Percentiles rank a stretch among this genome's conserved stretches.
Conservation (phyloP, 2,329 filamentous ascomycete genomes). For the Cryphonectria radicalis region DNA sequence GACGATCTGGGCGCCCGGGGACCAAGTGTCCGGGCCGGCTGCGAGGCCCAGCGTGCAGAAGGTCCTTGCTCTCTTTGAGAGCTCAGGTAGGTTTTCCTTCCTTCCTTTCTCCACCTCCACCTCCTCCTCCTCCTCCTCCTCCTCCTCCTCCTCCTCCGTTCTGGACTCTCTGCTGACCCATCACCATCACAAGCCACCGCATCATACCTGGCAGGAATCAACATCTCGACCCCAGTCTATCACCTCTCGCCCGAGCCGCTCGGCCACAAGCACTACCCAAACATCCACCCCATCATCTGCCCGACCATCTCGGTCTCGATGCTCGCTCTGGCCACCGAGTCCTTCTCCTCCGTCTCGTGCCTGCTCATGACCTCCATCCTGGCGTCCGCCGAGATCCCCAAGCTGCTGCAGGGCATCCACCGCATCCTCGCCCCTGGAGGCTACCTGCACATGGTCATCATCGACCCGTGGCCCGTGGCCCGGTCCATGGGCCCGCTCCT, state of each 20-base stretch:
- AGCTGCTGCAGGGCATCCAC: conserved; percentile 60
- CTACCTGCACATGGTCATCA: conserved; percentile 61
- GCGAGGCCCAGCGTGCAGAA: conserved; percentile 36
- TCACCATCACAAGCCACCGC: conserved; percentile 46
- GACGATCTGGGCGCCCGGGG: conserved; percentile 35
- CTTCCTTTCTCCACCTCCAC: conserved; percentile 25
- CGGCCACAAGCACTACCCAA: conserved; percentile 43
- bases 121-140: no score
- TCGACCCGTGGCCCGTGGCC: conserved; percentile 64
- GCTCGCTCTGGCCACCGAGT: conserved; percentile 44
- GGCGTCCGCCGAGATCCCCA: conserved; percentile 59
- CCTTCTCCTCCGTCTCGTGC: conserved; percentile 56
- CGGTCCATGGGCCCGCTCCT: conserved; percentile 61
- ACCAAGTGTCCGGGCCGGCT: conserved; percentile 26
- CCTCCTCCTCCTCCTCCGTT: not conserved
- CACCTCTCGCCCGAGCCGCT: conserved; percentile 52
- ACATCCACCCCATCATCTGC: conserved; percentile 45
- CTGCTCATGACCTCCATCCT: conserved; percentile 61
- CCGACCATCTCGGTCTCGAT: conserved; percentile 43
- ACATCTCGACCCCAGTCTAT: conserved; percentile 47
- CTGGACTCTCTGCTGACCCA: conserved; percentile 8
- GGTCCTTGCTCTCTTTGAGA: conserved; percentile 56
- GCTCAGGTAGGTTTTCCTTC: conserved; percentile 46
- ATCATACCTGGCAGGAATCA: conserved; percentile 52
- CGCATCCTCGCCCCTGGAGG: conserved; percentile 60